Percentiles rank a stretch among this genome's conserved stretches.
These are phyloP conservation scores for Serendipita sp. DNA, from an alignment of 768 basidiomycete species.

Conservation along the genomic window DNA sequence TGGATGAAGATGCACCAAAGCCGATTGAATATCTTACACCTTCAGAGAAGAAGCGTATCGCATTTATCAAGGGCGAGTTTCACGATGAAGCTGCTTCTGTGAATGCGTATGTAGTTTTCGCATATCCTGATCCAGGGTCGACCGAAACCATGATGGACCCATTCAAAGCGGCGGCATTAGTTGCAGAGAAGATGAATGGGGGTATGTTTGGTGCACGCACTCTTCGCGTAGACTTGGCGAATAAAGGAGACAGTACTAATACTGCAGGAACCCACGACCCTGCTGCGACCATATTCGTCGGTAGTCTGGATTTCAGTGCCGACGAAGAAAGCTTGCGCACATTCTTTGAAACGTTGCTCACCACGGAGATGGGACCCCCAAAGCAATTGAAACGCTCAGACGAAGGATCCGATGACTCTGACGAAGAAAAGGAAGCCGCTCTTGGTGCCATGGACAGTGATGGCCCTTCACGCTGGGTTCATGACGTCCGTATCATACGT, in stretches of 20 bases:
- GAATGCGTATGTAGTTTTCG: slow-evolving; percentile 87
- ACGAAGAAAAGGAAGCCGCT: slow-evolving; percentile 12
- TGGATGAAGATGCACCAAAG: slow-evolving; percentile 29
- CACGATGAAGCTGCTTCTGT: slow-evolving; percentile 60
- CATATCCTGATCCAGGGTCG: slow-evolving; percentile 31
- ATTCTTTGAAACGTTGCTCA: slow-evolving; percentile 71
- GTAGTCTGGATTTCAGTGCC: slow-evolving; percentile 81
- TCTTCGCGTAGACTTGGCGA: slow-evolving; percentile 42
- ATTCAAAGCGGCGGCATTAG: slow-evolving; percentile 19
- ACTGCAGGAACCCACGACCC: slow-evolving; percentile 36
- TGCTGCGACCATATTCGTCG: slow-evolving; percentile 74
- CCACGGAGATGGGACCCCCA: slow-evolving; percentile 51
- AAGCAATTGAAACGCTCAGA: slow-evolving; percentile 13
- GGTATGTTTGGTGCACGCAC: background rate
- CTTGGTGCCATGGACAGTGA: slow-evolving; percentile 10
- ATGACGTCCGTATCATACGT: slow-evolving; percentile 70
- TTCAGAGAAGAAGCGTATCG: slow-evolving; percentile 80
- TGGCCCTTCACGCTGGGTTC: slow-evolving; percentile 47
- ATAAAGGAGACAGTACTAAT: slow-evolving; percentile 27
- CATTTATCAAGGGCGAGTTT: slow-evolving; percentile 86
- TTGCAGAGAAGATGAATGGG: background rate
- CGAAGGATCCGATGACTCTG: slow-evolving; percentile 18
- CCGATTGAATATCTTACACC: slow-evolving; percentile 54
- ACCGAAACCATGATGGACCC: slow-evolving; percentile 20
- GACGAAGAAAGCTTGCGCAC: slow-evolving; percentile 77